These are phyloP conservation scores for Entomortierella chlamydospora DNA, from an alignment of 192 early-diverging fungal genomes.

Conservation along the genomic window DNA sequence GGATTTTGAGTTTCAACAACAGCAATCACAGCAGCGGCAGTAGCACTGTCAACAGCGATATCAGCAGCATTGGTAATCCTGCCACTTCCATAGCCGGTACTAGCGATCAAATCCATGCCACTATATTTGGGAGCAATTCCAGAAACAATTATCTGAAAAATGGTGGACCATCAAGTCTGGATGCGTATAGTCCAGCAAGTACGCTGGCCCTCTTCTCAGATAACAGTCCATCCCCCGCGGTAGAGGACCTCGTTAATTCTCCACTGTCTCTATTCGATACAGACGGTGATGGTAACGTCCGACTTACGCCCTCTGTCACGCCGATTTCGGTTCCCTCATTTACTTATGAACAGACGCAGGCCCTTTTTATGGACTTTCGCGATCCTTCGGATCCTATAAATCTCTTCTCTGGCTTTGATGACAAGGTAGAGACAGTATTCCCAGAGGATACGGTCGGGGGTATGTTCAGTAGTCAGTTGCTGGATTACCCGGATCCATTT, in stretches of 20 bases:
- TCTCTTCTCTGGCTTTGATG: conserved; percentile 25
- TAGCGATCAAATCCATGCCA: background rate
- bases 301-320: background rate
- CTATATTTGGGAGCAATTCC: background rate
- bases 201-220: conserved; percentile 19
- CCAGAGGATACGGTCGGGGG: conserved; percentile 2
- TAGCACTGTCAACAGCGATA: background rate
- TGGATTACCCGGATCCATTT: conserved; percentile 22
- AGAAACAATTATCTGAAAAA: background rate
- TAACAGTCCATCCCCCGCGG: conserved; percentile 24
- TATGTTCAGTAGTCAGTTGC: conserved; percentile 27
- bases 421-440: conserved; percentile 5
- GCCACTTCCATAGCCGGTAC: background rate
- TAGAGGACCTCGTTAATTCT: conserved; percentile 26
- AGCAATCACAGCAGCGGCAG: background rate
- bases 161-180: background rate
- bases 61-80: background rate
- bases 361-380: conserved; percentile 50
- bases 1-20: background rate
- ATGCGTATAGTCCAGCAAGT: conserved; percentile 12
- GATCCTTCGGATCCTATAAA: conserved; percentile 41
- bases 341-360: conserved; percentile 37
- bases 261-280: conserved; percentile 18
- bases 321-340: conserved; percentile 12
- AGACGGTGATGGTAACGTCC: conserved; percentile 1